phyloP scores from a whole-genome alignment of 2,329 filamentous ascomycete genomes.

The Coniella vitis region DNA sequence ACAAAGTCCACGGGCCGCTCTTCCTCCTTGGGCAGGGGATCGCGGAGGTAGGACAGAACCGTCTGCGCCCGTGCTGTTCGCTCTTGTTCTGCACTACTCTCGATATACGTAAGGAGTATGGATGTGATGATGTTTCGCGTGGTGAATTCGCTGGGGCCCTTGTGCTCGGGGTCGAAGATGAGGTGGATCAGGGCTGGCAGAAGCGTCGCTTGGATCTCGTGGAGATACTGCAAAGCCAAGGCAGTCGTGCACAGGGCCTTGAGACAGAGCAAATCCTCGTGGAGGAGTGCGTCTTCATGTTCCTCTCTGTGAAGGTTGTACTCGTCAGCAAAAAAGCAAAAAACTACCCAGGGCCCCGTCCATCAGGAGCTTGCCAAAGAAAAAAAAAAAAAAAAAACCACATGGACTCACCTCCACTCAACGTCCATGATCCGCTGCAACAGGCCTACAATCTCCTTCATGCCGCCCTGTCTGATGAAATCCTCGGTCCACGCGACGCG shows the following conservation, averaged over 20 bases:
- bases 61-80: conserved; percentile 61
- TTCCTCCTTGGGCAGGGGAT: conserved; percentile 69
- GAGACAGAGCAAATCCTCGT: conserved; percentile 86
- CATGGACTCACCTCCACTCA: conserved; percentile 74
- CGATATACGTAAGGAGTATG: conserved; percentile 81
- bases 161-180: conserved; percentile 96
- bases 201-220: conserved; percentile 69
- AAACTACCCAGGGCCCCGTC: too few relatives aligned
- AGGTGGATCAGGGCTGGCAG: conserved; percentile 83
- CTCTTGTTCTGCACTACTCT: conserved; percentile 55
- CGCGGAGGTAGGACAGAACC: conserved; percentile 73
- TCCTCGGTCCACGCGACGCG: conserved; percentile 92
- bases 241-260: conserved; percentile 93
- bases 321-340: too few relatives aligned
- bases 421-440: conserved; percentile 90
- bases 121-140: conserved; percentile 87
- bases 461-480: conserved; percentile 83
- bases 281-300: conserved; percentile 86
- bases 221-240: conserved; percentile 73
- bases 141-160: conserved; percentile 93
- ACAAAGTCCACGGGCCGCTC: conserved; percentile 79
- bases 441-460: conserved; percentile 82
- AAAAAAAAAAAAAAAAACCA: too few relatives aligned
- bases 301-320: conserved; percentile 78
- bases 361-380: too few relatives aligned